Evolutionary conservation across 495 filamentous ascomycete genomes (phyloP).

Genomic region (Tuber microsphaerosporum): DNA sequence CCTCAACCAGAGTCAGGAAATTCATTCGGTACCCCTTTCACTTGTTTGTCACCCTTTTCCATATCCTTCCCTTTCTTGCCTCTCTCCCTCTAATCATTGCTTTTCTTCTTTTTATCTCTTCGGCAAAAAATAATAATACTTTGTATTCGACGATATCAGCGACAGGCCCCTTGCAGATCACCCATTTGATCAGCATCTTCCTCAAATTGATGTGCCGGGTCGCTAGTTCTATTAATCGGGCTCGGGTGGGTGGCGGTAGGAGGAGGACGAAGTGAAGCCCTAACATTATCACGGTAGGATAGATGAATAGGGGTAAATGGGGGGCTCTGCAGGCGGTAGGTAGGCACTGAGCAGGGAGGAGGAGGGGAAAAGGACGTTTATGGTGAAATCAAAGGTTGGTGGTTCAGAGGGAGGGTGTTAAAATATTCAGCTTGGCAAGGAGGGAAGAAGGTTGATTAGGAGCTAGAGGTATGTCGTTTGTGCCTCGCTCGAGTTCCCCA

Average conservation of each 20-base stretch:
- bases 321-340: slow-evolving; percentile 1
- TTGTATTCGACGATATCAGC: background rate
- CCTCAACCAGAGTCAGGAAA: background rate
- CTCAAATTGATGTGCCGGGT: background rate
- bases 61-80: background rate
- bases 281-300: background rate
- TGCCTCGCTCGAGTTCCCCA: background rate
- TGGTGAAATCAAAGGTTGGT: background rate
- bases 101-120: background rate
- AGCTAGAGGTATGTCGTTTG: background rate
- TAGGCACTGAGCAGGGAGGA: background rate
- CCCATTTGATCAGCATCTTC: background rate
- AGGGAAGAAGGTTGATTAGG: slow-evolving; percentile 4
- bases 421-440: slow-evolving; percentile 4
- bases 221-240: slow-evolving; percentile 3
- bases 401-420: slow-evolving; percentile 1
- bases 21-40: background rate
- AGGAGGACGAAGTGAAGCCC: background rate
- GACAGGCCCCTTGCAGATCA: background rate
- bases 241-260: slow-evolving; percentile 3
- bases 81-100: background rate
- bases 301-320: background rate
- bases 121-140: background rate
- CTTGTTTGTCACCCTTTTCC: background rate
- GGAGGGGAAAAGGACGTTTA: background rate